Base-by-base conservation (phyloP, 306 rosid species). In the Medicago arabica region DNA sequence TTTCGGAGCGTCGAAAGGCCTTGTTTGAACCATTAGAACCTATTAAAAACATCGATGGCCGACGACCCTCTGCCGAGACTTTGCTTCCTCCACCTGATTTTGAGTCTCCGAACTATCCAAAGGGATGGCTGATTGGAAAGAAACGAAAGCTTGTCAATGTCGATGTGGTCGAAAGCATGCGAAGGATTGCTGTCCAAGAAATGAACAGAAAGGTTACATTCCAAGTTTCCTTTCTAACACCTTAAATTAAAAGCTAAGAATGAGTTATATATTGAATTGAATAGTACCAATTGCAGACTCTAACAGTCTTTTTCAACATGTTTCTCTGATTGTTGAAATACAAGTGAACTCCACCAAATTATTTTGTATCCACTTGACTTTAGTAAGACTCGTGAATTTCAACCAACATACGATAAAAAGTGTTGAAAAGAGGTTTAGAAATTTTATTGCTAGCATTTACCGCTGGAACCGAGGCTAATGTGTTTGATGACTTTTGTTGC, bases 41-140 rank as follows among this genome's bases (percentile, higher is more conserved):
- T 12, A 6, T 74, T n/a, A 75, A 0, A 16, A 83, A 88, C 53
- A 72, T 81, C 63, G 87, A 88, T 65, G 94, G 90, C 16, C 84
- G 71, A 60, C 81, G 89, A 53, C 97, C 87, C 23, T 86, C 88
- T 1, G 85, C 88, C 10, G 99, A 96, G 83, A 89, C 96, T 49
- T 79, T 96, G 55, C 97, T 96, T 76, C 99, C 98, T 59, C 97
- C 96, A 0, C 98, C 99, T 4, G 99, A 96, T 69, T 92, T 96
- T 67, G 97, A 96, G 21, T 79, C 92, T 3, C 64, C 97, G 15
- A 61, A 67, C 81, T 96, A 96, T 83, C 98, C 97, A 13, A 84
- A 85, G 59, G 99, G 99, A 9, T 96, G 99, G 99, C 80, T 90
- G 51, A 88, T 90, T 7, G 98, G 97, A 12, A 96, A 96, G 88